These are phyloP conservation scores for Phaffomyces antillensis DNA, from an alignment of 805 yeast genomes.

Conservation along the genomic window DNA sequence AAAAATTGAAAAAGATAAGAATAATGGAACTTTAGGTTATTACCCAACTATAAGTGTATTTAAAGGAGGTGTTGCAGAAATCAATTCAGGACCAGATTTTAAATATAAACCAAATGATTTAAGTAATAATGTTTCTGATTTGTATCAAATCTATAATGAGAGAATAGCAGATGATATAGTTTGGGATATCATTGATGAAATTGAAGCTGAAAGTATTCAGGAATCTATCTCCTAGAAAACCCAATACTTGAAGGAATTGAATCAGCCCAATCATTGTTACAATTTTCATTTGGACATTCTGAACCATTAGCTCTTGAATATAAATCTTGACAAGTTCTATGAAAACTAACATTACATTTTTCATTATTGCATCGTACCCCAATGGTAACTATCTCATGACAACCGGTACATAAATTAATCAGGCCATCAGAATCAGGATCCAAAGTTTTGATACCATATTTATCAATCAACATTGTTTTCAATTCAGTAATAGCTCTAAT, in stretches of 20 bases:
- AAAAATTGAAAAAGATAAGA: conserved; percentile 36
- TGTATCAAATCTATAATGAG: conserved; percentile 58
- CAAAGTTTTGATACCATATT: conserved; percentile 29
- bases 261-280: conserved; percentile 18
- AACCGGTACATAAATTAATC: conserved; percentile 38
- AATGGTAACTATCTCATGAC: conserved; percentile 45
- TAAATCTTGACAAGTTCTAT: conserved; percentile 39
- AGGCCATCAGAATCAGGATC: conserved; percentile 28
- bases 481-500: conserved; percentile 41
- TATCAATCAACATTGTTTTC: conserved; percentile 34
- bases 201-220: conserved; percentile 52
- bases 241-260: background rate
- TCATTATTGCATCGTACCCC: conserved; percentile 37
- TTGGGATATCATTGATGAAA: conserved; percentile 82
- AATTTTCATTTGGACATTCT: conserved; percentile 27
- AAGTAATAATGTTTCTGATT: conserved; percentile 34
- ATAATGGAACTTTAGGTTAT: conserved; percentile 86
- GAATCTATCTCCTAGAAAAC: conserved; percentile 1
- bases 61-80: conserved; percentile 65
- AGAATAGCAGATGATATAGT: conserved; percentile 72
- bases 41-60: conserved; percentile 86
- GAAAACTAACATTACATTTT: conserved; percentile 37
- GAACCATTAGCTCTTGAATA: conserved; percentile 28
- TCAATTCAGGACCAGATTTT: conserved; percentile 66
- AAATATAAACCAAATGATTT: conserved; percentile 35